These are phyloP conservation scores for Umbelopsis isabellina DNA, from an alignment of 192 early-diverging fungal species.

Conservation along the genomic window DNA sequence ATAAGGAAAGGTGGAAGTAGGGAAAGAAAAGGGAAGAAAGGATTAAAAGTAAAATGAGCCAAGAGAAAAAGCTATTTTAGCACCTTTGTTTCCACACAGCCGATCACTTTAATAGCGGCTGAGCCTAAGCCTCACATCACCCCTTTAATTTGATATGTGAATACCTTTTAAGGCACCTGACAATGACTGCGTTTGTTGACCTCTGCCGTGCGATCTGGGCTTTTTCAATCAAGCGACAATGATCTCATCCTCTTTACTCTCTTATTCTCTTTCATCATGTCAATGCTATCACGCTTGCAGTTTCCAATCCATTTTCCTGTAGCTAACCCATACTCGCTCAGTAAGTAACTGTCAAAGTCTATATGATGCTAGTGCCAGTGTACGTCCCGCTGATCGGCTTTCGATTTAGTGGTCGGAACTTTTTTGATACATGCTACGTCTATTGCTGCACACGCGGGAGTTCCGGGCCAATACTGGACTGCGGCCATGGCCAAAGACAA, in stretches of 20 bases:
- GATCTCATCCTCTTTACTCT: background rate
- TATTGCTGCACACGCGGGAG: background rate
- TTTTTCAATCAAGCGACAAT: background rate
- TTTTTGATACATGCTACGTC: constrained; percentile 19
- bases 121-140: no score
- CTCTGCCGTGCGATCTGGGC: background rate
- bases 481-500: constrained; percentile 13
- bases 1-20: constrained; percentile 16
- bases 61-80: no score
- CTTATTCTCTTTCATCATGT: background rate
- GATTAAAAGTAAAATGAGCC: background rate
- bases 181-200: no score
- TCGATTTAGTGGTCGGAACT: constrained; percentile 11
- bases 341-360: background rate
- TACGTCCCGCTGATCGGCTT: background rate
- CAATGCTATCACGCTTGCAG: background rate
- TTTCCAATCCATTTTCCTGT: constrained; percentile 20
- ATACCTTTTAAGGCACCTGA: no score
- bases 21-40: background rate
- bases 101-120: no score
- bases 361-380: background rate
- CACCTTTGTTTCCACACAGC: no score
- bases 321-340: constrained; percentile 10
- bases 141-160: no score
- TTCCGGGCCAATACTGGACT: constrained; percentile 6